Evolutionary conservation across 176 grass and related monocot genomes (phyloP).

Genomic region (Panicum miliaceum): DNA sequence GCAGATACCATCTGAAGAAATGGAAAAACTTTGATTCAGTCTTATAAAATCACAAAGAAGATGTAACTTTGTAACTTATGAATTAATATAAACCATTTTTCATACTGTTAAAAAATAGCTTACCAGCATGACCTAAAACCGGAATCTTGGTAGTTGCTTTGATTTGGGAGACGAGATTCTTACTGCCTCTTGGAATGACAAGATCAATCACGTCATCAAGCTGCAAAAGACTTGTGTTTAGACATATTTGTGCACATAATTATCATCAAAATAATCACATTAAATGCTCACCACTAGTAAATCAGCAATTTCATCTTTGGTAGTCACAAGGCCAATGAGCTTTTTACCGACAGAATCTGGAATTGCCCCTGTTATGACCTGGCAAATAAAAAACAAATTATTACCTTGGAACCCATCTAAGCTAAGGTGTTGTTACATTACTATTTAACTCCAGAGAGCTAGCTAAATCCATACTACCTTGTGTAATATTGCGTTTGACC

Average conservation of each 20-base stretch:
- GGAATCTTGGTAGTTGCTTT: conserved; percentile 95
- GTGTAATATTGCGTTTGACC: conserved; percentile 91
- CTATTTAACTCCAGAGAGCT: not conserved
- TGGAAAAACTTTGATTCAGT: conserved; percentile 2
- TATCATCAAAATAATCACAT: conserved; percentile 25
- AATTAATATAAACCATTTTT: conserved; percentile 8
- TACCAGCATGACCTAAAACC: conserved; percentile 95
- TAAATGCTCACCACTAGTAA: conserved; percentile 69
- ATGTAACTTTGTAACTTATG: conserved; percentile 1
- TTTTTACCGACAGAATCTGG: conserved; percentile 80
- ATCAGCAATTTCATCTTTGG: conserved; percentile 91
- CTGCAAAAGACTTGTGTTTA: conserved; percentile 54
- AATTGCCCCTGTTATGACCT: conserved; percentile 85
- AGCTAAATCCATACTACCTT: conserved; percentile 55
- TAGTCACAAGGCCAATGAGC: conserved; percentile 92
- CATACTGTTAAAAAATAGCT: conserved; percentile 33
- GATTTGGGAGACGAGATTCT: conserved; percentile 90
- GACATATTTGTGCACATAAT: conserved; percentile 20
- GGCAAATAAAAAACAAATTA: conserved; percentile 17
- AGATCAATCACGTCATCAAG: conserved; percentile 99
- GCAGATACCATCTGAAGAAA: conserved; percentile 89
- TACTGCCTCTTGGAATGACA: conserved; percentile 97
- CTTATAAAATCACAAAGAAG: not conserved
- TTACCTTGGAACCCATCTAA: conserved; percentile 20
- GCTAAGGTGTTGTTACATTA: not conserved